Evolutionary conservation across 129 eudicot genomes (phyloP).

Genomic region (Centaurea solstitialis): DNA sequence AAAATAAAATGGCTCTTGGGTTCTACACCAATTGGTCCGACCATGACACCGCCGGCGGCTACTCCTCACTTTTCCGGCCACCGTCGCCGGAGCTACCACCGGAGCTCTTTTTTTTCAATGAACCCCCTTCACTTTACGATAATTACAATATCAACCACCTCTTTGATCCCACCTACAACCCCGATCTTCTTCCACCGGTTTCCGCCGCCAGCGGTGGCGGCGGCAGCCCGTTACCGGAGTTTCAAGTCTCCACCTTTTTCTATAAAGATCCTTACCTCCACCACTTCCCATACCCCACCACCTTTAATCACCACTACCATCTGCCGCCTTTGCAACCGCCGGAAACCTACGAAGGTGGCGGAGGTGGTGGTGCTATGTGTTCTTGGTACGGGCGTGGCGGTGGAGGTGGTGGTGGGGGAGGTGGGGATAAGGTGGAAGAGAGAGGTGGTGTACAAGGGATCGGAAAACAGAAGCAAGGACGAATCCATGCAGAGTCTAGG

Average conservation of each 20-base stretch:
- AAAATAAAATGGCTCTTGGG: constrained; percentile 31
- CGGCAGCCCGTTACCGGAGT: constrained; percentile 7
- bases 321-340: background rate
- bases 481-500: no score
- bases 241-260: constrained; percentile 15
- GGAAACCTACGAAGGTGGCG: background rate
- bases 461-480: background rate
- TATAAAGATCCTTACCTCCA: constrained; percentile 11
- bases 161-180: constrained; percentile 4
- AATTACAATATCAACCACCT: background rate
- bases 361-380: background rate
- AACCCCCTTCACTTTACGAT: constrained; percentile 1
- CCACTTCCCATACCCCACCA: background rate
- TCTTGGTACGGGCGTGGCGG: background rate
- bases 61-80: constrained; percentile 13
- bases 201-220: background rate
- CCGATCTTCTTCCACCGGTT: background rate
- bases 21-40: constrained; percentile 29
- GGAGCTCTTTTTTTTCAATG: constrained; percentile 23
- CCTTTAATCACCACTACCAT: background rate
- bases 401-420: background rate
- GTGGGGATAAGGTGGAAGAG: background rate
- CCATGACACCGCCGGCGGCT: background rate
- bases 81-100: constrained; percentile 11
- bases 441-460: background rate